Percentiles rank a stretch among this genome's conserved stretches.
phyloP scores from a whole-genome alignment of 139 green algal genomes.

The Dunaliella primolecta region DNA sequence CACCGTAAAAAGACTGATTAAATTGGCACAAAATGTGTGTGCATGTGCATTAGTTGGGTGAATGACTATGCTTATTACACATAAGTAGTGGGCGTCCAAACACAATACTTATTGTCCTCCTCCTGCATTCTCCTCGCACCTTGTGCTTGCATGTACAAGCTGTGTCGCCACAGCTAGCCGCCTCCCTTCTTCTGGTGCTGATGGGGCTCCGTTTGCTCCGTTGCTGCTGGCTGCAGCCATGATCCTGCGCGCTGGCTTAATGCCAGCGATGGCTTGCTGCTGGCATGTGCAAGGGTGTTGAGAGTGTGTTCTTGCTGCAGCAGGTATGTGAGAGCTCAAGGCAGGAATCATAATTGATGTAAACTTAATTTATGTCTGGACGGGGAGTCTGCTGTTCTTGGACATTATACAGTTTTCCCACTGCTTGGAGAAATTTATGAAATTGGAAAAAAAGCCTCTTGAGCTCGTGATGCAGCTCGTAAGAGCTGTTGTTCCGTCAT shows the following conservation, averaged over 20 bases:
- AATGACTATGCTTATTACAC: no score
- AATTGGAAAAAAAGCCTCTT: no score
- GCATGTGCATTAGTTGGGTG: no score
- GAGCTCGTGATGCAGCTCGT: no score
- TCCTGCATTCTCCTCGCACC: no score
- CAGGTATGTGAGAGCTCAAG: neutral
- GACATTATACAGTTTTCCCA: no score
- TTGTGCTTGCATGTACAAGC: constrained; percentile 39
- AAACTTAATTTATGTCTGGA: neutral
- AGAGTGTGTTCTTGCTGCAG: neutral
- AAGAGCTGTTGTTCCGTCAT: no score
- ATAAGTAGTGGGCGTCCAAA: no score
- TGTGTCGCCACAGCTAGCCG: constrained; percentile 38
- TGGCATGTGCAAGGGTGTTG: neutral
- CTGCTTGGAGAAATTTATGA: no score
- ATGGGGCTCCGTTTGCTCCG: neutral
- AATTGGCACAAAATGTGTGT: no score
- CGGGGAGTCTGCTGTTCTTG: neutral
- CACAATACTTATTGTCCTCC: no score
- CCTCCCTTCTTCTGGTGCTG: neutral
- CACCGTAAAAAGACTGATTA: no score
- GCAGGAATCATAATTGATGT: neutral
- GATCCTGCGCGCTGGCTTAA: constrained; percentile 7
- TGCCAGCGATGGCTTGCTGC: neutral
- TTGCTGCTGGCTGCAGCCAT: neutral